Base-by-base conservation (phyloP, 257 asterid genomes). In the Primulina eburnea region DNA sequence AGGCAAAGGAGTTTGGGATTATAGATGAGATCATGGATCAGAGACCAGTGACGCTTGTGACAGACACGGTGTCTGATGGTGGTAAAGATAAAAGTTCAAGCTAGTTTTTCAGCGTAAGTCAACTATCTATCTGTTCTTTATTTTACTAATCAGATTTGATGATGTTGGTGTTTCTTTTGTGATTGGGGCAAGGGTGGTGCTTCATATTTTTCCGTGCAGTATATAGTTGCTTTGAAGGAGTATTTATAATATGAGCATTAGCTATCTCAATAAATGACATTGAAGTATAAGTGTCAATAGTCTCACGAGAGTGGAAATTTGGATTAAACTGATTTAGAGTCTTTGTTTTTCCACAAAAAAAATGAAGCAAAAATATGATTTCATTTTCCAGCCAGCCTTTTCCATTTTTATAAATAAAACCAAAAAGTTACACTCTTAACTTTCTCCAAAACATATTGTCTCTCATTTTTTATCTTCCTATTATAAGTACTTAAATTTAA, bases 1-100 rank as follows among this genome's bases (percentile, higher is more conserved):
- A 90, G 80, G 96, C 98, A 47, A 90, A 90, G 79, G 93, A 90
- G 67, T 92, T 92, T 73, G 97, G 98, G 60, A 83, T 92, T 68
- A 88, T 92, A 75, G 97, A 92, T 33, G 98, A 92, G 82, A 93
- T 92, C 65, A 88, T 92, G 6, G 85, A 82, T 75, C 88, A 87
- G 80, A 85, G 98, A 70, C 97, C 97, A 72, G 33, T 80, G 77
- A 40, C 89, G 17, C 85, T 88, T 34, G 92, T 92, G 55, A 71
- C 96, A 63, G 98, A 92, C 74, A 86, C 92, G 1, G 75, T 87
- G 40, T 86, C 84, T 20, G 79, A 78, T 24, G 95, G 80, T 69
- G 83, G 74, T 75, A 77, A 89, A 82, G 84, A 83, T 73, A 83
- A 86, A 75, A 60, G 82, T 64, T 83, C 90, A 70, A 83, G 79